Conservation (phyloP, 306 rosid species). For the Vachellia collinsii region DNA sequence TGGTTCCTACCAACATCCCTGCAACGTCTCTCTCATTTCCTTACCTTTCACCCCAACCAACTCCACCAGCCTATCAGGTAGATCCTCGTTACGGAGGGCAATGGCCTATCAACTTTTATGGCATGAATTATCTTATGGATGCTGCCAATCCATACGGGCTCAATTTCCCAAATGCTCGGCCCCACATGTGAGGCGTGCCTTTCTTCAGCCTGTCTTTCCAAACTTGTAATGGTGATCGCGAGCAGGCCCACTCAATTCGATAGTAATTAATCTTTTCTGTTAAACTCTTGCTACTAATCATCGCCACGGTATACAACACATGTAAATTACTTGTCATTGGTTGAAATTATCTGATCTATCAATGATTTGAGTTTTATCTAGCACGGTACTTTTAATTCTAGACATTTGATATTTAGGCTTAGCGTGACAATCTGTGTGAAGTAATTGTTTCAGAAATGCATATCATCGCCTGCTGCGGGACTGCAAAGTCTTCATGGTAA, state of each 20-base stretch:
- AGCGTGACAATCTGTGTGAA: background rate
- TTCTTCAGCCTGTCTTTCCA: background rate
- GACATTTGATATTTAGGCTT: background rate
- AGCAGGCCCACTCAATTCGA: background rate
- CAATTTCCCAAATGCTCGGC: slow-evolving; percentile 9
- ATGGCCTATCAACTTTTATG: slow-evolving; percentile 4
- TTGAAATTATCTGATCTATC: background rate
- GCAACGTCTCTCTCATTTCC: slow-evolving; percentile 39
- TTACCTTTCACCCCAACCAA: slow-evolving; percentile 29
- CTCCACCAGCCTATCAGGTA: slow-evolving; percentile 30
- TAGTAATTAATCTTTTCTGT: background rate
- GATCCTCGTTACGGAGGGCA: slow-evolving; percentile 34
- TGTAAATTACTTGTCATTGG: background rate
- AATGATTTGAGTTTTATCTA: background rate
- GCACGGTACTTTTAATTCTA: background rate
- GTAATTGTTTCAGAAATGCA: background rate
- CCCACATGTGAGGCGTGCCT: background rate
- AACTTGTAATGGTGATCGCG: background rate
- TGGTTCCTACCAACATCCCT: background rate
- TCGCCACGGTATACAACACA: background rate
- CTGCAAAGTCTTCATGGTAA: background rate
- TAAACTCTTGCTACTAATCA: background rate
- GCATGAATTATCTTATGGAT: slow-evolving; percentile 15
- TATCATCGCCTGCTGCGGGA: background rate
- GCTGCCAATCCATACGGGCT: slow-evolving; percentile 42